Evolutionary conservation across 2,329 filamentous ascomycete species (phyloP).

Genomic region (Clarireedia hainanense): DNA sequence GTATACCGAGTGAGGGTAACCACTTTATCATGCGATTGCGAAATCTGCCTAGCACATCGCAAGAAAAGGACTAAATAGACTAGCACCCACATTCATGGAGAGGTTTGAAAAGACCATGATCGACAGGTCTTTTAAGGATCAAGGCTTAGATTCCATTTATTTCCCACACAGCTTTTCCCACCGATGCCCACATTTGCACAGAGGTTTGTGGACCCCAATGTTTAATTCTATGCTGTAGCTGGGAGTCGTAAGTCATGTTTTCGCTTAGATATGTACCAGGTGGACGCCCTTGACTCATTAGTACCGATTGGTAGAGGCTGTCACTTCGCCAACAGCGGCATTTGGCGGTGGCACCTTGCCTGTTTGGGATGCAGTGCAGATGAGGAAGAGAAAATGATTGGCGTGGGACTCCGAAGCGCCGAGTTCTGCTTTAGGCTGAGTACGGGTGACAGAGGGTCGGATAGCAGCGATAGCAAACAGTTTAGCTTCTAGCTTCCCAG

Average conservation of each 20-base stretch:
- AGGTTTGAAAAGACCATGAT: neutral
- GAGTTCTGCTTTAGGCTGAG: neutral
- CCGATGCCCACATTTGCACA: too few relatives aligned
- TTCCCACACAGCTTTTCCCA: too few relatives aligned
- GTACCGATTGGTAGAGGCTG: neutral
- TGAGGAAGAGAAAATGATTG: neutral
- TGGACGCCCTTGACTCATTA: neutral
- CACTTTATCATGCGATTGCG: neutral
- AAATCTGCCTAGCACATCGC: neutral
- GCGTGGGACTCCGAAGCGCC: neutral
- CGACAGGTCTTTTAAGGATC: neutral
- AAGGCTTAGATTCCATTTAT: neutral
- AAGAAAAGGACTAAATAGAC: neutral
- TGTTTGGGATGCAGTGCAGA: neutral
- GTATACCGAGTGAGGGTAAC: neutral
- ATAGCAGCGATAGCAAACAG: neutral
- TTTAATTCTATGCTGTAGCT: neutral
- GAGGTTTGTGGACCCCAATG: neutral
- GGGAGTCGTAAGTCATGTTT: neutral
- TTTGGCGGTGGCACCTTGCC: neutral
- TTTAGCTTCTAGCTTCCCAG: neutral
- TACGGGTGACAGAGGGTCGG: neutral
- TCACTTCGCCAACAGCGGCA: slow-evolving; percentile 2
- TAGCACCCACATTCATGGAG: slow-evolving; percentile 2
- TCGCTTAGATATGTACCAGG: neutral